Conservation (phyloP, 2,329 filamentous ascomycete genomes). For the Aureobasidium namibiae region DNA sequence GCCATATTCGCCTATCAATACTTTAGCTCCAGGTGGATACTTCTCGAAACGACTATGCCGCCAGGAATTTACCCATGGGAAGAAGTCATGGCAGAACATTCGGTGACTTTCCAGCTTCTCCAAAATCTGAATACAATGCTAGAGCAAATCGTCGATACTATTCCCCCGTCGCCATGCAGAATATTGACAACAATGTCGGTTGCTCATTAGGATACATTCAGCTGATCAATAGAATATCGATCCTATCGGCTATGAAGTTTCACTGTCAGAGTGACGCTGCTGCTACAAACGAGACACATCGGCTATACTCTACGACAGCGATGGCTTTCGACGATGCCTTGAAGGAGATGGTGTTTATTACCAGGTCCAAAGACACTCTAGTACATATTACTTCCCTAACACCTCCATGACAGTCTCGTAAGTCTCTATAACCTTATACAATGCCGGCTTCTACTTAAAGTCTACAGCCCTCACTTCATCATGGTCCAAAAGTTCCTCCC, state of each 20-base stretch:
- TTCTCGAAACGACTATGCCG: conserved; percentile 3
- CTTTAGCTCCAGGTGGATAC: background rate
- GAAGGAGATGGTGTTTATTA: background rate
- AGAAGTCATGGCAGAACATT: background rate
- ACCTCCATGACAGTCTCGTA: conserved; percentile 44
- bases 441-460: background rate
- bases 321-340: background rate
- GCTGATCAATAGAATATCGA: conserved; percentile 2
- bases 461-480: conserved; percentile 46
- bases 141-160: background rate
- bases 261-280: background rate
- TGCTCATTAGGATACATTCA: background rate
- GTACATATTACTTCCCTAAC: conserved; percentile 45
- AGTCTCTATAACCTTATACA: conserved; percentile 18
- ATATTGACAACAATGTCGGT: background rate
- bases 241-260: background rate
- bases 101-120: background rate
- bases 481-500: conserved; percentile 57
- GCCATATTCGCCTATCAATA: conserved; percentile 1
- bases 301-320: background rate
- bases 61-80: conserved; percentile 1
- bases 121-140: background rate
- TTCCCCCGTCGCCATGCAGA: background rate
- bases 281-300: background rate
- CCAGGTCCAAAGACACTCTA: conserved; percentile 16